Conservation (phyloP, 805 yeast genomes). For the Candida xyloterini region DNA sequence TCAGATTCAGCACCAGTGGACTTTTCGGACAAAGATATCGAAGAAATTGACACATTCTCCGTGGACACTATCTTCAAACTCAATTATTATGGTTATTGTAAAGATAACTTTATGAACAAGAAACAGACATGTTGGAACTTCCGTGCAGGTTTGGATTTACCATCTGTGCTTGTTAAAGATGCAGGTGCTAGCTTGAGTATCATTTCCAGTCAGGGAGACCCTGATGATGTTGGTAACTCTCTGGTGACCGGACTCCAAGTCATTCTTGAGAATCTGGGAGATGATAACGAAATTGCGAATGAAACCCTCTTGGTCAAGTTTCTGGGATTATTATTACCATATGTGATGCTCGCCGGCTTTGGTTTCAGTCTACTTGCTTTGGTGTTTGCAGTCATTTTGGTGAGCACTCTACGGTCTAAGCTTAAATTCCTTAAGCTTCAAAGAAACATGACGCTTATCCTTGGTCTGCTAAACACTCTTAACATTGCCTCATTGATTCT, state of each 20-base stretch:
- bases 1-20: constrained; percentile 11
- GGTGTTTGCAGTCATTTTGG: constrained; percentile 16
- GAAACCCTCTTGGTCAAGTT: constrained; percentile 16
- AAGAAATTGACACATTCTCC: constrained; percentile 45
- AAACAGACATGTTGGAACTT: constrained; percentile 34
- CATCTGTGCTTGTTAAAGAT: constrained; percentile 47
- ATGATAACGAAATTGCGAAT: constrained; percentile 19
- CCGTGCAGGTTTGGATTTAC: constrained; percentile 43
- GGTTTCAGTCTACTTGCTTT: constrained; percentile 13
- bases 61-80: constrained; percentile 40
- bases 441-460: constrained; percentile 2
- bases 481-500: constrained; percentile 11
- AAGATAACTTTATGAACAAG: constrained; percentile 28
- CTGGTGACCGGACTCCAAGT: constrained; percentile 40
- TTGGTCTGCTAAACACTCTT: constrained; percentile 9
- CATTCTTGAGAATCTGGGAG: constrained; percentile 29
- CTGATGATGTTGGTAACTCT: constrained; percentile 38
- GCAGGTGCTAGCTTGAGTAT: constrained; percentile 45
- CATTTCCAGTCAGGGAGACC: constrained; percentile 39
- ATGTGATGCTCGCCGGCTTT: constrained; percentile 10
- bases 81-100: constrained; percentile 49
- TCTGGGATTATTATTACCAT: constrained; percentile 18
- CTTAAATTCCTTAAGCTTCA: constrained; percentile 10
- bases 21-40: constrained; percentile 16
- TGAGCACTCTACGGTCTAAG: constrained; percentile 17